Evolutionary conservation across 2,329 filamentous ascomycete species (phyloP).

Genomic region (Diaporthe longicolla): DNA sequence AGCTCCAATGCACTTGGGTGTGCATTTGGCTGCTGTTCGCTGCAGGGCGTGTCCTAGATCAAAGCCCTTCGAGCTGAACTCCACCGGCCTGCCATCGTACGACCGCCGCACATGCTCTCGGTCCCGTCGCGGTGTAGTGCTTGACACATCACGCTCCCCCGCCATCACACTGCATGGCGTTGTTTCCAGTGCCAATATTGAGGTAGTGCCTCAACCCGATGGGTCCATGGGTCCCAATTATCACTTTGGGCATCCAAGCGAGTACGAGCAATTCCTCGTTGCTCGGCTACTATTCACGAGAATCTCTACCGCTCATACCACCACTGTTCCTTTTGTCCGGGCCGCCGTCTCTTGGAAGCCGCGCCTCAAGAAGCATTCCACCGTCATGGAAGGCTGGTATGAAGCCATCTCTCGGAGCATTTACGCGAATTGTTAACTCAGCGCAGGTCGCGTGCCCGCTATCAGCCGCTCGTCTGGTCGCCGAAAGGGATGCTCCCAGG

Average conservation of each 20-base stretch:
- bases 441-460: not conserved
- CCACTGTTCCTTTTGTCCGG: not conserved
- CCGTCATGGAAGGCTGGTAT: not conserved
- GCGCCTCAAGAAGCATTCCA: not conserved
- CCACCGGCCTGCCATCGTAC: not conserved
- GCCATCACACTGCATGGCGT: conserved; percentile 35
- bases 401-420: not conserved
- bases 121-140: conserved; percentile 3
- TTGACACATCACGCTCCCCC: conserved; percentile 28
- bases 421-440: not conserved
- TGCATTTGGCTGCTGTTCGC: conserved; percentile 1
- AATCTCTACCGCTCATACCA: not conserved
- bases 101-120: not conserved
- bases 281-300: conserved; percentile 1
- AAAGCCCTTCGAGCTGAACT: conserved; percentile 13
- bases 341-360: not conserved
- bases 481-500: conserved; percentile 26
- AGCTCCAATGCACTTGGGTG: not conserved
- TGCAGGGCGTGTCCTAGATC: conserved; percentile 14
- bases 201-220: conserved; percentile 23
- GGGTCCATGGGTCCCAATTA: not conserved
- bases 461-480: conserved; percentile 23
- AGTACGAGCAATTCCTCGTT: not conserved
- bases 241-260: conserved; percentile 13
- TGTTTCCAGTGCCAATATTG: conserved; percentile 19